A percentile compares a stretch with the other conserved stretches of the same genome.
phyloP scores from a whole-genome alignment of 2,329 filamentous ascomycete genomes.

The Sporothrix protearum region DNA sequence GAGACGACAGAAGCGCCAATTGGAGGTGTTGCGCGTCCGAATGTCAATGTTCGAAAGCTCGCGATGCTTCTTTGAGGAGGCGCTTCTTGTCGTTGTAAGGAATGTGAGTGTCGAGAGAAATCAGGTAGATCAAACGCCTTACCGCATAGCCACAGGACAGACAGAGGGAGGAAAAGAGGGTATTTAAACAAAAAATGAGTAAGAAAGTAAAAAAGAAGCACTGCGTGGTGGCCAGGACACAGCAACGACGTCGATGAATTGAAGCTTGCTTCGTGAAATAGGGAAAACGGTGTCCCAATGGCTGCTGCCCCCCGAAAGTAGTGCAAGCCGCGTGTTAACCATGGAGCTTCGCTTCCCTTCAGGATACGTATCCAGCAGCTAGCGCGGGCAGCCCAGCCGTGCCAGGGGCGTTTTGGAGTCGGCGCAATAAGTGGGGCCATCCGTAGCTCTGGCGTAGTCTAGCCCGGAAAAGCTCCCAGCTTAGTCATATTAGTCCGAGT shows the following conservation, averaged over 20 bases:
- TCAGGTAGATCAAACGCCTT: not conserved
- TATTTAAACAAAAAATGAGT: too few species aligned
- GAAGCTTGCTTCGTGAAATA: slow-evolving; percentile 25
- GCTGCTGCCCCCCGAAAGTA: not conserved
- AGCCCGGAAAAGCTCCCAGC: not conserved
- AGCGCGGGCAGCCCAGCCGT: slow-evolving; percentile 12
- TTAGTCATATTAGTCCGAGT: slow-evolving; percentile 16
- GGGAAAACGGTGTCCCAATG: slow-evolving; percentile 24
- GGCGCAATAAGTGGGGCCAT: slow-evolving; percentile 1
- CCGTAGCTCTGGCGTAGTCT: not conserved
- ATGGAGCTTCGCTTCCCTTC: slow-evolving; percentile 23
- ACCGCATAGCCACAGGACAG: not conserved
- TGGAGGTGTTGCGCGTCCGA: not conserved
- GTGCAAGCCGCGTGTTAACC: slow-evolving; percentile 18
- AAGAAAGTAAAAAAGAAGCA: not conserved
- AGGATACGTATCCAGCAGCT: slow-evolving; percentile 27
- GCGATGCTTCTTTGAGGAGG: slow-evolving; percentile 1
- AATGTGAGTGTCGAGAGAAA: not conserved
- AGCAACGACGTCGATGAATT: not conserved
- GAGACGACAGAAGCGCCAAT: slow-evolving; percentile 12
- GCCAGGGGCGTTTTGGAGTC: not conserved
- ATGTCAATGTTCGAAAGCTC: not conserved
- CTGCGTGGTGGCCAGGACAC: not conserved
- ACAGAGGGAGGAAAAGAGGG: not conserved
- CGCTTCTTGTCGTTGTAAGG: not conserved